A percentile compares a stretch with the other conserved stretches of the same genome.
Evolutionary conservation across 202 grass and related monocot genomes (phyloP).

Genomic region (Panicum virgatum): DNA sequence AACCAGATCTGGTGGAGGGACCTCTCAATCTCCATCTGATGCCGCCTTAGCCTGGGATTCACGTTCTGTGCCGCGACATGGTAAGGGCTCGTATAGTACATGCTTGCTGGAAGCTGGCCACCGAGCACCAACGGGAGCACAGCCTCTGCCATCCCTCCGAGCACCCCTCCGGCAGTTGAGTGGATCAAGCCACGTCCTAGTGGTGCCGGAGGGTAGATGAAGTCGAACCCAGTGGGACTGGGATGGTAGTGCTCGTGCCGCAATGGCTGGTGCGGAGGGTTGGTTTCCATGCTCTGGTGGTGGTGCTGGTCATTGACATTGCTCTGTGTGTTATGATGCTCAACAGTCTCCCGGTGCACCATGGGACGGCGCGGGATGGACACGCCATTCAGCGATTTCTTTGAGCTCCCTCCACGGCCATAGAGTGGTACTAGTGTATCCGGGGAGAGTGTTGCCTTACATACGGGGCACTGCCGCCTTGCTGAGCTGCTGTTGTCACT

Average conservation of each 20-base stretch:
- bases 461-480: slow-evolving; percentile 72
- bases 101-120: slow-evolving; percentile 46
- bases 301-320: neutral
- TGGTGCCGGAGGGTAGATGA: slow-evolving; percentile 40
- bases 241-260: slow-evolving; percentile 35
- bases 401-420: slow-evolving; percentile 60
- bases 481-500: slow-evolving; percentile 34
- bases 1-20: slow-evolving; percentile 85
- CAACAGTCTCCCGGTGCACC: slow-evolving; percentile 44
- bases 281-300: slow-evolving; percentile 17
- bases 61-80: neutral
- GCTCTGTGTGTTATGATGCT: slow-evolving; percentile 39
- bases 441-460: slow-evolving; percentile 63
- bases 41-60: slow-evolving; percentile 52
- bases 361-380: slow-evolving; percentile 63
- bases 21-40: slow-evolving; percentile 66
- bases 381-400: slow-evolving; percentile 46
- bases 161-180: slow-evolving; percentile 60
- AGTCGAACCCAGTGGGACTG: slow-evolving; percentile 19
- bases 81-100: slow-evolving; percentile 63
- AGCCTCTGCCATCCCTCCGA: slow-evolving; percentile 69
- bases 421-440: slow-evolving; percentile 77
- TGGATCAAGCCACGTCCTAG: slow-evolving; percentile 46
- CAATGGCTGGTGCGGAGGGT: slow-evolving; percentile 29
- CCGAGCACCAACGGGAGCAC: slow-evolving; percentile 69